Evolutionary conservation across 768 basidiomycete genomes (phyloP), one percentile per base, ranked within the genome.

Genomic region (Porphyrellus cyaneotinctus): DNA sequence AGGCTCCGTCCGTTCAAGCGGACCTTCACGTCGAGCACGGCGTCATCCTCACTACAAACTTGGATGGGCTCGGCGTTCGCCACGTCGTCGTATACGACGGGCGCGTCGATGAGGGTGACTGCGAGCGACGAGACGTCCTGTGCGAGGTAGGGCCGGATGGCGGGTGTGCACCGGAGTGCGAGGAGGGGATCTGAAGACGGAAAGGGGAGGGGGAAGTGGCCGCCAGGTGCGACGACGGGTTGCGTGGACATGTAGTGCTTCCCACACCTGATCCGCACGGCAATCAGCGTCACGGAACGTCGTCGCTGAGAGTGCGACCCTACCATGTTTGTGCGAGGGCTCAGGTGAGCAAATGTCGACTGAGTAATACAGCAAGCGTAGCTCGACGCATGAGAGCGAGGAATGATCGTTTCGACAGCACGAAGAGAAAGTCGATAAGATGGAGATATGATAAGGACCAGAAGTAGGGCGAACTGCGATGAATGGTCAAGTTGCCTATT

Each of bases 101-200:
- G 76, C 0, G 80, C 64, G 46, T 84, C 81, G 43, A 84, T 67
- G 35, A 84, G 67, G 47, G 84, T 72, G 15, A 75, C 71, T 15
- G 75, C 71, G 1, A 73, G 69, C 6, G 73, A 71, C 20, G 61
- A 58, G 17, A 69, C 66, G 55, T 84, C 83, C 57, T 78, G 81
- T 17, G 77, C 74, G 23, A 84, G 74, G 61, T 83, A 85, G 2
- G 84, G 84, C 7, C 77, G 73, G 26, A 84, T 75, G 4, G 80
- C 78, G 26, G 81, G 82, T 9, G 75, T 74, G 53, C 84, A 85
- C 13, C 79, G 79, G 35, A 85, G 66, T 5, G 81, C 78, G 24
- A 84, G 73, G 31, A 82, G 72, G 17, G 82, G 69, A 2, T 61
- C 64, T 1, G 69, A 54, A 4, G 74, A 75, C 0, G 61, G 57